These are phyloP conservation scores for Ceratopteris richardii DNA, from an alignment of 75 land plant species.

Conservation along the genomic window DNA sequence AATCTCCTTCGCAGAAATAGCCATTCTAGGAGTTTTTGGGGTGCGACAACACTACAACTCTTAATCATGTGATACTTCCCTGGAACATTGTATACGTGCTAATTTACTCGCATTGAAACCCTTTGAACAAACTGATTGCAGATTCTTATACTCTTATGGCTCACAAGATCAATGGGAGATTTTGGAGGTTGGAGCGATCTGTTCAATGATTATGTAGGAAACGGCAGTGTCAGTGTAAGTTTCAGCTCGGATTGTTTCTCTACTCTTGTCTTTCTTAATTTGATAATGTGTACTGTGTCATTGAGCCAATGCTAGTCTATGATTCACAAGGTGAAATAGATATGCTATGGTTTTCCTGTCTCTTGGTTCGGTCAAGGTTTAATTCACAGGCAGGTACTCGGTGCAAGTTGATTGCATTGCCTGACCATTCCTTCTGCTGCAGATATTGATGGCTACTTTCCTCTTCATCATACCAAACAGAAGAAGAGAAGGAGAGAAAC, in stretches of 20 bases:
- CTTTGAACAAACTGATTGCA: slow-evolving; percentile 10
- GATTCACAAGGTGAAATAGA: too few species aligned
- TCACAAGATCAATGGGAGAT: slow-evolving; percentile 67
- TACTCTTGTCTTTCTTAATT: neutral
- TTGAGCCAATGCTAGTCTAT: too few species aligned
- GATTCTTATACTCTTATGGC: slow-evolving; percentile 68
- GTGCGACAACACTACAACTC: slow-evolving; percentile 18
- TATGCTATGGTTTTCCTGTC: too few species aligned
- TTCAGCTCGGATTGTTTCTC: neutral
- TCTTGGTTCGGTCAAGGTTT: too few species aligned
- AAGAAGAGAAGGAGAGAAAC: slow-evolving; percentile 47
- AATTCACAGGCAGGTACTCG: too few species aligned
- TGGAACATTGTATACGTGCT: neutral
- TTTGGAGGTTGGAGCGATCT: slow-evolving; percentile 81
- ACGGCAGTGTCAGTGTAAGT: slow-evolving; percentile 87
- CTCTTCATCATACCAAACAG: slow-evolving; percentile 75
- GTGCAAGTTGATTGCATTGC: too few species aligned
- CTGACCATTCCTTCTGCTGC: too few species aligned
- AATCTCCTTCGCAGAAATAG: slow-evolving; percentile 76
- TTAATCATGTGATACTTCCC: neutral
- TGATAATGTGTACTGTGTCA: neutral
- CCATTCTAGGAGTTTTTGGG: slow-evolving; percentile 43
- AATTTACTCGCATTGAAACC: neutral
- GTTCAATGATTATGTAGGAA: slow-evolving; percentile 57
- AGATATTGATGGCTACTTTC: slow-evolving; percentile 76